These are phyloP conservation scores for Venturia pyrina DNA, from an alignment of 2,329 filamentous ascomycete genomes.

Conservation along the genomic window DNA sequence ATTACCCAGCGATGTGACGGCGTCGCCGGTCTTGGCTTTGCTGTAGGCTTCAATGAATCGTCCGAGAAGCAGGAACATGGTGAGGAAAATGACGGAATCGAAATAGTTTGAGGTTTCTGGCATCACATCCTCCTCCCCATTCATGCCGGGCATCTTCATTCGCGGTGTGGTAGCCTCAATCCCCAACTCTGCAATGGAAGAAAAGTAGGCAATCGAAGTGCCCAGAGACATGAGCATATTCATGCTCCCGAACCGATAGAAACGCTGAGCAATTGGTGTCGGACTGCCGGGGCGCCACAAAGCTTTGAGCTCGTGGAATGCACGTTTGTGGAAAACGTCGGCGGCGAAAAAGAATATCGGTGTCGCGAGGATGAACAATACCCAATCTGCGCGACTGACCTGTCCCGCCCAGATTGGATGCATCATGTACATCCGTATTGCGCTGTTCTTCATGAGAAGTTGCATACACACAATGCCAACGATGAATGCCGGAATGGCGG, in stretches of 20 bases:
- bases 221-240: constrained; percentile 86
- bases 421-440: constrained; percentile 57
- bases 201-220: constrained; percentile 77
- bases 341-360: constrained; percentile 81
- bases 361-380: constrained; percentile 70
- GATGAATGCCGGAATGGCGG: constrained; percentile 73
- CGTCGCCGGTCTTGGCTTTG: constrained; percentile 82
- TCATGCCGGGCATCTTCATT: constrained; percentile 16
- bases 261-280: constrained; percentile 61
- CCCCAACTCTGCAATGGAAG: constrained; percentile 67
- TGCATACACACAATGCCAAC: constrained; percentile 90
- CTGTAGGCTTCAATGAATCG: constrained; percentile 80
- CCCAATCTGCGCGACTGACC: constrained; percentile 66
- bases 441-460: constrained; percentile 53
- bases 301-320: constrained; percentile 65
- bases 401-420: constrained; percentile 56
- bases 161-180: constrained; percentile 37
- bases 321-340: constrained; percentile 72
- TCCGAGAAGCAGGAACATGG: constrained; percentile 69
- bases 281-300: constrained; percentile 70
- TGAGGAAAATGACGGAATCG: constrained; percentile 86
- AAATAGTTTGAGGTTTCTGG: constrained; percentile 52
- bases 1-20: constrained; percentile 68
- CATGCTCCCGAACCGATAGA: constrained; percentile 95
- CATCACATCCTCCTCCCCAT: constrained; percentile 15